Base-by-base conservation (phyloP, 1,284 basidiomycete genomes). In the Cryptococcus maquisensis region DNA sequence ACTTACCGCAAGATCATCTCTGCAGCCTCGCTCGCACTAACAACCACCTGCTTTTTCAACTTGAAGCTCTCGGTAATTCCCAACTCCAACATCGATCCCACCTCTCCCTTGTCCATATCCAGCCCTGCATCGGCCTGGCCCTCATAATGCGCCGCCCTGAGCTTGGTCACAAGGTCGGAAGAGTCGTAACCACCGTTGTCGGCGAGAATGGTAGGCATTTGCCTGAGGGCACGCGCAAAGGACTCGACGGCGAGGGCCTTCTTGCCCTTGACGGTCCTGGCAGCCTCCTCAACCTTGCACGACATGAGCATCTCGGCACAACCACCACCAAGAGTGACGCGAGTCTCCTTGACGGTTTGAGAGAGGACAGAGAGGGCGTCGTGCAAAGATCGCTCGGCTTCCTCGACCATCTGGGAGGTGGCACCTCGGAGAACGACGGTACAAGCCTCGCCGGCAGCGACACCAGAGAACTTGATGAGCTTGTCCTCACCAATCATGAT, bases 401-500 rank as follows among this genome's bases (percentile, higher is more conserved):
- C 96, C 69, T 98, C 96, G 23, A 99, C 86, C 95, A 99, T 98
- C 74, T 98, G 96, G 55, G 86, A 86, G 26, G 96, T 98, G 9
- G 93, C 96, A 21, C 96, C 96, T 21, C 95, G 88, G 3, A 99
- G 82, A 13, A 99, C 94, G 47, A 98, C 93, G 0, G 96, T 99
- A 77, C 96, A 98, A n/a, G 96, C 96, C 77, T 97, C 86, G 24
- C 95, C 95, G 26, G 95, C 94, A 13, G 94, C 93, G 39, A 98
- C 95, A 41, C 95, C 96, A 5, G 93, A 97, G 80, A 99, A 98
- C 79, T 98, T 98, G 81, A 98, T 96, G 59, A 98, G 81, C 91
- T 93, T 94, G 78, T 98, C 95, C 79, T 99, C 96, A 39, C 96
- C 96, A 65, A 99, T 98, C 83, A 98, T 98, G 64, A 98, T 87